phyloP scores from a whole-genome alignment of 345 rosid species.

The Salix caprea region DNA sequence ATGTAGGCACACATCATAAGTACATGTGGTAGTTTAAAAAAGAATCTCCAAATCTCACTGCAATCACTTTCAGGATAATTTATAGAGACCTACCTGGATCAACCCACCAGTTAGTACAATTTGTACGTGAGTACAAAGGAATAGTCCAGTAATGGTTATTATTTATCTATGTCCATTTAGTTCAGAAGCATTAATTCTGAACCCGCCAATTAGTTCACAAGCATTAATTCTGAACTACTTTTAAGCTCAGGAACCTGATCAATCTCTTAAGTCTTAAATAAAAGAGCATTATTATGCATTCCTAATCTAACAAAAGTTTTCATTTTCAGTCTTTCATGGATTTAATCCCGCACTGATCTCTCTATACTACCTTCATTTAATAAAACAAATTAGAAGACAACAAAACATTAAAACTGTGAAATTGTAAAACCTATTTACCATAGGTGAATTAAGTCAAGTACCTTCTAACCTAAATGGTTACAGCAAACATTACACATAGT shows the following conservation, averaged over 20 bases:
- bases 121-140: too few species aligned
- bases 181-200: not conserved
- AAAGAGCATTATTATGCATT: not conserved
- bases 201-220: not conserved
- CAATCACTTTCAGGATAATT: not conserved
- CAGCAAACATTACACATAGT: not conserved
- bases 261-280: not conserved
- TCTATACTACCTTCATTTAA: not conserved
- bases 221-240: not conserved
- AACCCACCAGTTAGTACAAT: too few species aligned
- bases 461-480: not conserved
- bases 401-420: not conserved
- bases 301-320: not conserved
- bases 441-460: not conserved
- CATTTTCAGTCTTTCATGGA: not conserved
- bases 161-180: not conserved
- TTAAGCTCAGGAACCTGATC: not conserved
- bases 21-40: not conserved
- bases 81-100: too few species aligned
- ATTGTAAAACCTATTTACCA: slow-evolving; percentile 6
- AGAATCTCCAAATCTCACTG: not conserved
- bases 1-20: not conserved
- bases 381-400: not conserved
- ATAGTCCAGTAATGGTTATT: not conserved
- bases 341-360: not conserved